Conservation (phyloP, 257 asterid genomes). For the Gentiana straminea region DNA sequence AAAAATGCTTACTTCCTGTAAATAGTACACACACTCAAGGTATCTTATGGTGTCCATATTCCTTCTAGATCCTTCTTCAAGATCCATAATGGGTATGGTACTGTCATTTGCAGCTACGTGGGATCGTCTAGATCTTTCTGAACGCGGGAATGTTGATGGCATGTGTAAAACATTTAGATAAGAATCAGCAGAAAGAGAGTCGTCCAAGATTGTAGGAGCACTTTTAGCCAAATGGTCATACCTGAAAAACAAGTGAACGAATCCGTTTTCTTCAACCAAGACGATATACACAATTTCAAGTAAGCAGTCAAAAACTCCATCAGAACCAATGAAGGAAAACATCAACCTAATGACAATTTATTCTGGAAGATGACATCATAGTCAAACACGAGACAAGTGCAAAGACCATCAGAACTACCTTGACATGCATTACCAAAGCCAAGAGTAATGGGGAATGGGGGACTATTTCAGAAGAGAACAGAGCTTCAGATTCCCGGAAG, state of each 20-base stretch:
- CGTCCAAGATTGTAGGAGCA: conserved; percentile 92
- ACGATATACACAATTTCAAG: background rate
- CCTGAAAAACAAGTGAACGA: conserved; percentile 34
- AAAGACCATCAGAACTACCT: too few species aligned
- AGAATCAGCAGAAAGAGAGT: conserved; percentile 98
- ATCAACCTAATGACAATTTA: background rate
- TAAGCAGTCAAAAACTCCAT: background rate
- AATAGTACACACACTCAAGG: conserved; percentile 71
- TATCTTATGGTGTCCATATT: conserved; percentile 85
- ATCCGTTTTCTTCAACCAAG: conserved; percentile 4
- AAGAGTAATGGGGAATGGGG: too few species aligned
- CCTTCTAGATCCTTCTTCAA: conserved; percentile 85
- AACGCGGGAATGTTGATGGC: conserved; percentile 95
- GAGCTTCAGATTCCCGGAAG: background rate
- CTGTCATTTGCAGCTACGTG: conserved; percentile 51
- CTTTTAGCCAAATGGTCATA: conserved; percentile 91
- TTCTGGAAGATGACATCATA: background rate
- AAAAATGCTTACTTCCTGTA: conserved; percentile 63
- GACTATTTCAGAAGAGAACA: background rate
- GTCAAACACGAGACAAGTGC: background rate
- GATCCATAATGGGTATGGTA: conserved; percentile 25
- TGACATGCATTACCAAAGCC: too few species aligned
- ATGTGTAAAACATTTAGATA: conserved; percentile 88
- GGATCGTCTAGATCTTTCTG: conserved; percentile 80
- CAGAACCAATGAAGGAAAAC: conserved; percentile 1